These are phyloP conservation scores for Neurospora discreta DNA, from an alignment of 495 filamentous ascomycete species.

Conservation along the genomic window DNA sequence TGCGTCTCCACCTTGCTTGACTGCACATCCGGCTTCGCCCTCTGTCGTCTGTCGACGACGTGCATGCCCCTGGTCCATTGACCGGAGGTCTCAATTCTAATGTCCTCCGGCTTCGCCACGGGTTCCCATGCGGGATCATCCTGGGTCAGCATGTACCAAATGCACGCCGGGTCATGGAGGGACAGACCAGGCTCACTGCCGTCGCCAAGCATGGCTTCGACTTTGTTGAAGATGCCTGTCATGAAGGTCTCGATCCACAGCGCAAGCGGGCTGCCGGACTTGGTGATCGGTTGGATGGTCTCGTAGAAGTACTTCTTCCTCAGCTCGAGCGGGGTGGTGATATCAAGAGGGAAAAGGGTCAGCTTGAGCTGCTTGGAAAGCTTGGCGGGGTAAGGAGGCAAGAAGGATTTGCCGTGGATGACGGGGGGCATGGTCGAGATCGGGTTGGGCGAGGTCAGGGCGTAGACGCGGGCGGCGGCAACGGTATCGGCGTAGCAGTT, in stretches of 20 bases:
- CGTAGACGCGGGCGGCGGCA: slow-evolving; percentile 79
- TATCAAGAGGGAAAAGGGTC: slow-evolving; percentile 77
- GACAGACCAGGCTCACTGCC: slow-evolving; percentile 49
- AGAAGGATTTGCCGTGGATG: slow-evolving; percentile 23
- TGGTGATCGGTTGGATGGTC: slow-evolving; percentile 37
- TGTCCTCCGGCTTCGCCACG: slow-evolving; percentile 47
- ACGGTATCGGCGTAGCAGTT: slow-evolving; percentile 74
- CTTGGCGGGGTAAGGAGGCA: slow-evolving; percentile 56
- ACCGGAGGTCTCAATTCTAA: slow-evolving; percentile 75
- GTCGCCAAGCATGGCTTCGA: slow-evolving; percentile 47
- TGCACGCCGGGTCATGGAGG: slow-evolving; percentile 78
- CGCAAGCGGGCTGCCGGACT: slow-evolving; percentile 62
- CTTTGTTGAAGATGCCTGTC: slow-evolving; percentile 60
- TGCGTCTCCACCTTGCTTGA: slow-evolving; percentile 33
- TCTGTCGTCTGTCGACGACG: slow-evolving; percentile 61
- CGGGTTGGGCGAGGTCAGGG: slow-evolving; percentile 74
- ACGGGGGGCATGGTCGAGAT: slow-evolving; percentile 54
- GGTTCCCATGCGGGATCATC: slow-evolving; percentile 40
- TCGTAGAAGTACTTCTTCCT: slow-evolving; percentile 46
- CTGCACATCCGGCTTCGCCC: slow-evolving; percentile 45
- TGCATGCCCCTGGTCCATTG: slow-evolving; percentile 95
- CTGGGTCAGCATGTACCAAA: slow-evolving; percentile 72
- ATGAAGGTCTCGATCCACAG: slow-evolving; percentile 75
- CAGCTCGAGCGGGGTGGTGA: slow-evolving; percentile 68
- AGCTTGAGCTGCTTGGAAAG: slow-evolving; percentile 59